Evolutionary conservation across 768 basidiomycete species (phyloP).

Genomic region (Psilocybe cyanescens): DNA sequence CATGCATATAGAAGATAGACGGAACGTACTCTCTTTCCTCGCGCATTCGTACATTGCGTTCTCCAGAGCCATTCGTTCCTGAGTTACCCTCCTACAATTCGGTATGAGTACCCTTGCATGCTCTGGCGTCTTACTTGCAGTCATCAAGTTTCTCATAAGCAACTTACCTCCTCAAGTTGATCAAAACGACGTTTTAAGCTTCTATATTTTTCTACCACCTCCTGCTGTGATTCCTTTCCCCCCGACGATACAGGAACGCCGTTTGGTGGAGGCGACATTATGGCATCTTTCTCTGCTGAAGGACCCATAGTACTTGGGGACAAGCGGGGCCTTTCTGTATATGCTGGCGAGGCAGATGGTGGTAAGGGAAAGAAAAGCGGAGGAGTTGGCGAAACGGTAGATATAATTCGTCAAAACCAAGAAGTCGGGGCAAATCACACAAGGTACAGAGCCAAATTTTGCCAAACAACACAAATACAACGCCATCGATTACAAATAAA

Average conservation of each 20-base stretch:
- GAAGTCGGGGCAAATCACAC: slow-evolving; percentile 34
- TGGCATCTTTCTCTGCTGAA: slow-evolving; percentile 47
- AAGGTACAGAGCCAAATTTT: slow-evolving; percentile 37
- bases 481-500: slow-evolving; percentile 45
- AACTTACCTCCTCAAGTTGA: slow-evolving; percentile 72
- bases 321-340: slow-evolving; percentile 21
- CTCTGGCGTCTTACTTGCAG: slow-evolving; percentile 9
- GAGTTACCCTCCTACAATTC: slow-evolving; percentile 61
- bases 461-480: slow-evolving; percentile 43
- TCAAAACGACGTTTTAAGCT: slow-evolving; percentile 68
- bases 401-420: slow-evolving; percentile 34
- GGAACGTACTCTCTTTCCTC: slow-evolving; percentile 64
- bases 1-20: slow-evolving; percentile 10
- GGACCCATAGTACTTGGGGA: slow-evolving; percentile 30
- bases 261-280: slow-evolving; percentile 53
- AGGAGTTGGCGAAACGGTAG: slow-evolving; percentile 30
- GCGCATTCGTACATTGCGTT: slow-evolving; percentile 63
- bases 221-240: slow-evolving; percentile 41
- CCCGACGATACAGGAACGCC: slow-evolving; percentile 36
- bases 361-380: slow-evolving; percentile 32
- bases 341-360: slow-evolving; percentile 18
- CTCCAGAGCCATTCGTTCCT: slow-evolving; percentile 62
- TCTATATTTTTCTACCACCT: slow-evolving; percentile 62
- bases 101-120: background rate
- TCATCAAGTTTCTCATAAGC: slow-evolving; percentile 23